These are phyloP conservation scores for Diospyros kaki DNA, from an alignment of 148 eudicot genomes.

Conservation along the genomic window DNA sequence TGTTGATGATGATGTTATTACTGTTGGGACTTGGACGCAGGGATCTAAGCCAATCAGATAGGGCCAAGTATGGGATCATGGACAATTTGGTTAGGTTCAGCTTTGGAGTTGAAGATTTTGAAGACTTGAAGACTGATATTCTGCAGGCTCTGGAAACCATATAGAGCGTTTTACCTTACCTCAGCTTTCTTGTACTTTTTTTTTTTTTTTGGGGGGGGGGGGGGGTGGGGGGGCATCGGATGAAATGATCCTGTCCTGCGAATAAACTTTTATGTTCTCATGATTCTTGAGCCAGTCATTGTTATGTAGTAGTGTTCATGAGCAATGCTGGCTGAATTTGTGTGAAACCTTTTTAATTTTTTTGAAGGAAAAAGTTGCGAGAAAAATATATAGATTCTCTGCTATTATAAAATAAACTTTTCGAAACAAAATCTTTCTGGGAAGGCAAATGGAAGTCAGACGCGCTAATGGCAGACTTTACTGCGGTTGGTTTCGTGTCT, in stretches of 20 bases:
- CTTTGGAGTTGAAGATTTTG: conserved; percentile 80
- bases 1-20: not conserved
- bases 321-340: too few species aligned
- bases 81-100: conserved; percentile 85
- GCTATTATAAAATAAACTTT: not conserved
- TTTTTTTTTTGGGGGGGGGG: not conserved
- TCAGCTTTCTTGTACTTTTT: not conserved
- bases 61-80: conserved; percentile 67
- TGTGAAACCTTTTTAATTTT: too few species aligned
- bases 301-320: too few species aligned
- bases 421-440: not conserved
- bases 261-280: too few species aligned
- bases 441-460: conserved; percentile 5
- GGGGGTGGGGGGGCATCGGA: not conserved
- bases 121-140: conserved; percentile 72
- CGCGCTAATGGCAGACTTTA: conserved; percentile 30
- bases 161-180: conserved; percentile 33
- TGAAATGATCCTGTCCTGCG: not conserved
- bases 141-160: conserved; percentile 74
- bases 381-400: too few species aligned
- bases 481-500: conserved; percentile 49
- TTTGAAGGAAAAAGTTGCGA: too few species aligned
- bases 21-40: conserved; percentile 20
- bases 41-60: conserved; percentile 69
- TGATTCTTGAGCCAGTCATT: too few species aligned